Conservation (phyloP, 1,284 basidiomycete genomes). For the Trichosporon sp. region DNA sequence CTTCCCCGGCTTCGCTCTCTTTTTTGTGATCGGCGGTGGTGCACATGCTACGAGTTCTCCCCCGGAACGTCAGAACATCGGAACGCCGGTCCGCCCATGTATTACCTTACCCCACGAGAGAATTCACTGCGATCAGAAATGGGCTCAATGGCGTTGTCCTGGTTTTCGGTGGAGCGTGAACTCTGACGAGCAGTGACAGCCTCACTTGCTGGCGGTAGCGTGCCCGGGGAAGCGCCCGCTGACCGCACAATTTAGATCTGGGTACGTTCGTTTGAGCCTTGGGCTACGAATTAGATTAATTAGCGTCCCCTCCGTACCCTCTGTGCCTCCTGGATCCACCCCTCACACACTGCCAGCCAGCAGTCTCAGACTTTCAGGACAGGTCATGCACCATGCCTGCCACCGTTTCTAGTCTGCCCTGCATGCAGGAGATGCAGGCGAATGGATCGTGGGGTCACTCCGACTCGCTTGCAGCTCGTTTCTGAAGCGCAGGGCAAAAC, state of each 20-base stretch:
- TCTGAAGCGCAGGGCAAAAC: too few species aligned
- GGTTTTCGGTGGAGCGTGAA: too few species aligned
- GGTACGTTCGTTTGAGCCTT: constrained; percentile 9
- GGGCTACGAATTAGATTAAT: constrained; percentile 2
- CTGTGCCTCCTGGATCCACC: too few species aligned
- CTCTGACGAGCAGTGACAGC: too few species aligned
- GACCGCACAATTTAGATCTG: constrained; percentile 1
- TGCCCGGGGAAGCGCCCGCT: too few species aligned
- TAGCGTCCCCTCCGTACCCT: neutral
- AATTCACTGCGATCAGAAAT: constrained; percentile 1
- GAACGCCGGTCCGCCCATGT: neutral
- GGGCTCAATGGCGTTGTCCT: neutral
- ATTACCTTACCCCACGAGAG: neutral
- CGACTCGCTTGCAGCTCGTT: neutral
- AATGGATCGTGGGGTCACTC: neutral
- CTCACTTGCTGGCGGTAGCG: too few species aligned
- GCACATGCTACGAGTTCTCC: too few species aligned
- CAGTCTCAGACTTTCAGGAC: too few species aligned
- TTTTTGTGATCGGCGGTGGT: neutral
- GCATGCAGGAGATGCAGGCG: too few species aligned
- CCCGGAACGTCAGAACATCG: neutral
- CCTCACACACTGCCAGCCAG: too few species aligned
- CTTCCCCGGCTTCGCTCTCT: too few species aligned
- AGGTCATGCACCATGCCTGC: neutral
- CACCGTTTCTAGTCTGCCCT: neutral